Evolutionary conservation across 2,329 filamentous ascomycete species (phyloP).

Genomic region (Trichoderma citrinoviride): DNA sequence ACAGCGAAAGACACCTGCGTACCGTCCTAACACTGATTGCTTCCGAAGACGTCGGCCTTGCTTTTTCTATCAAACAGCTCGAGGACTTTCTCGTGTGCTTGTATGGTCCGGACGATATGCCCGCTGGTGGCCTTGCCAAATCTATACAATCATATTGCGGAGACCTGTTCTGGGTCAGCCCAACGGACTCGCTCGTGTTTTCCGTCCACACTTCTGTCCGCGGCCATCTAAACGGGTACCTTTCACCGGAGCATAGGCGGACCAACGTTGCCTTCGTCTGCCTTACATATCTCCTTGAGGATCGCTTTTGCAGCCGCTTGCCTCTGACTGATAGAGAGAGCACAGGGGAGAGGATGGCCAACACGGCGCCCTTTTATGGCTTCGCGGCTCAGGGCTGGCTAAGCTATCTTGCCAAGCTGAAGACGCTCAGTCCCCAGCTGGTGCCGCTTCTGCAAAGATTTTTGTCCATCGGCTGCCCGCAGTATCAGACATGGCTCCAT

Average conservation of each 20-base stretch:
- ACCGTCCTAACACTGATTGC: constrained; percentile 18
- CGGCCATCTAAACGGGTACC: constrained; percentile 15
- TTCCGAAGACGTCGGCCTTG: background rate
- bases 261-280: constrained; percentile 26
- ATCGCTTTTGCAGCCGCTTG: constrained; percentile 2
- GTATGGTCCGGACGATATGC: constrained; percentile 6
- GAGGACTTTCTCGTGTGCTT: constrained; percentile 15
- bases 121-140: background rate
- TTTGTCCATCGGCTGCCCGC: constrained; percentile 20
- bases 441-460: constrained; percentile 20
- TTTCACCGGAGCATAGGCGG: constrained; percentile 22
- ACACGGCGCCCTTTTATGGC: constrained; percentile 22
- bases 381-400: constrained; percentile 25
- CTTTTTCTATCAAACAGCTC: constrained; percentile 15
- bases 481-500: constrained; percentile 24
- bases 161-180: constrained; percentile 19
- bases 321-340: constrained; percentile 4
- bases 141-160: constrained; percentile 7
- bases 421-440: constrained; percentile 18
- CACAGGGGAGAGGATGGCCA: background rate
- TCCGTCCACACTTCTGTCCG: constrained; percentile 18
- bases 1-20: constrained; percentile 19
- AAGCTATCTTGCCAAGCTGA: constrained; percentile 17
- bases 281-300: constrained; percentile 25
- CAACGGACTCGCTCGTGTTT: constrained; percentile 1